These are phyloP conservation scores for Aspergillus fructus DNA, from an alignment of 2,329 filamentous ascomycete genomes.

Conservation along the genomic window DNA sequence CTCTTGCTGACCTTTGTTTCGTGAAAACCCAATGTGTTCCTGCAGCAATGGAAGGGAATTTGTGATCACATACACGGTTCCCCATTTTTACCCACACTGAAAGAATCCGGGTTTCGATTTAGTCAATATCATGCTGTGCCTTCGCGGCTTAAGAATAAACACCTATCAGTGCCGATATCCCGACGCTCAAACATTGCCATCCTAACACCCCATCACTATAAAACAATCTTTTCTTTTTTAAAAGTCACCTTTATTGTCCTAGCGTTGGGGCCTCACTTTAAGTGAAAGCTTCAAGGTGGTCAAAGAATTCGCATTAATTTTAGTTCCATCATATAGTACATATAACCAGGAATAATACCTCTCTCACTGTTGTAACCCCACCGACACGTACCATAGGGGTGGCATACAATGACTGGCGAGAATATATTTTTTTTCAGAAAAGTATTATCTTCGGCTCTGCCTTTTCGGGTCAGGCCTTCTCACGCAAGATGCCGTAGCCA, in stretches of 20 bases:
- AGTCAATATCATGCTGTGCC: not conserved
- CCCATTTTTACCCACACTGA: not conserved
- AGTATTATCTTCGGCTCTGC: not conserved
- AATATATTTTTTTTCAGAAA: not conserved
- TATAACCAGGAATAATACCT: not conserved
- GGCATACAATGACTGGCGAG: not conserved
- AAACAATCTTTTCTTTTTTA: not conserved
- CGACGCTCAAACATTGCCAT: not conserved
- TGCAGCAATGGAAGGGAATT: not conserved
- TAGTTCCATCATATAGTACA: conserved; percentile 4
- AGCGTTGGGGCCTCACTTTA: not conserved
- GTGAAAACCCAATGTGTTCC: not conserved
- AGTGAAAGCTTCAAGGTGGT: not conserved
- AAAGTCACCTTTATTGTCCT: not conserved
- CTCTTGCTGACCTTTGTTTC: conserved; percentile 10
- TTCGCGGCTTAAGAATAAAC: not conserved
- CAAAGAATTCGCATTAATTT: not conserved
- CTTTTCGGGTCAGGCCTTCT: not conserved
- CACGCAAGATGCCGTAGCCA: not conserved
- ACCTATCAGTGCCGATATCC: not conserved
- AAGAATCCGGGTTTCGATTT: not conserved
- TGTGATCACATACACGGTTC: no score
- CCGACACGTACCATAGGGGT: not conserved
- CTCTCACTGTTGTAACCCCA: not conserved
- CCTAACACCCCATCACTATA: not conserved